Conservation (phyloP, 495 filamentous ascomycete genomes). For the Polyplosphaeria fusca region DNA sequence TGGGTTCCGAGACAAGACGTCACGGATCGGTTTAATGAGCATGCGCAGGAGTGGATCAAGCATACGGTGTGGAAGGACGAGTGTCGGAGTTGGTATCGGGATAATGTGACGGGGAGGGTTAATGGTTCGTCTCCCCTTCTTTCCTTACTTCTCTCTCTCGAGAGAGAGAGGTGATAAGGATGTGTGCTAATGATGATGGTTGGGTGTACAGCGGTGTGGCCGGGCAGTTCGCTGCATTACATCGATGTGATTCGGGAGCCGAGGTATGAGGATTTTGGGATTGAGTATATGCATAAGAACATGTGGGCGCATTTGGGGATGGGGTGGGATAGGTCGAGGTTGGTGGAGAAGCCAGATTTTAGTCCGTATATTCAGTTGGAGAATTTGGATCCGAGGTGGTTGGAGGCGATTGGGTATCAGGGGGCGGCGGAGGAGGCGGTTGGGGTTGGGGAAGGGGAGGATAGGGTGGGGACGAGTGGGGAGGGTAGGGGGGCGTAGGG, state of each 20-base stretch:
- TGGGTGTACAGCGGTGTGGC: slow-evolving; percentile 34
- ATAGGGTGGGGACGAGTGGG: slow-evolving; percentile 13
- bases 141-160: not conserved
- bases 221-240: slow-evolving; percentile 39
- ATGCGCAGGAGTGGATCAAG: slow-evolving; percentile 42
- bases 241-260: slow-evolving; percentile 32
- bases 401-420: slow-evolving; percentile 20
- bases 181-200: not conserved
- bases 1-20: slow-evolving; percentile 40
- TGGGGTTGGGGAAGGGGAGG: slow-evolving; percentile 7
- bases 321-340: slow-evolving; percentile 33
- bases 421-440: not conserved
- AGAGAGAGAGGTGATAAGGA: not conserved
- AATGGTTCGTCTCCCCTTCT: slow-evolving; percentile 22
- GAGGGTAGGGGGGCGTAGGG: slow-evolving; percentile 3
- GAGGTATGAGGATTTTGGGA: slow-evolving; percentile 42
- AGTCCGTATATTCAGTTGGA: slow-evolving; percentile 39
- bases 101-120: slow-evolving; percentile 41
- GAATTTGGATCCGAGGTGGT: slow-evolving; percentile 41
- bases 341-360: slow-evolving; percentile 24
- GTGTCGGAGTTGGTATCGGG: slow-evolving; percentile 40
- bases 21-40: slow-evolving; percentile 39
- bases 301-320: slow-evolving; percentile 40
- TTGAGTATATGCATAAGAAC: slow-evolving; percentile 39
- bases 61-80: slow-evolving; percentile 43